A percentile compares a stretch with the other conserved stretches of the same genome.
Evolutionary conservation across 768 basidiomycete species (phyloP).

Genomic region (Suillus cothurnatus): DNA sequence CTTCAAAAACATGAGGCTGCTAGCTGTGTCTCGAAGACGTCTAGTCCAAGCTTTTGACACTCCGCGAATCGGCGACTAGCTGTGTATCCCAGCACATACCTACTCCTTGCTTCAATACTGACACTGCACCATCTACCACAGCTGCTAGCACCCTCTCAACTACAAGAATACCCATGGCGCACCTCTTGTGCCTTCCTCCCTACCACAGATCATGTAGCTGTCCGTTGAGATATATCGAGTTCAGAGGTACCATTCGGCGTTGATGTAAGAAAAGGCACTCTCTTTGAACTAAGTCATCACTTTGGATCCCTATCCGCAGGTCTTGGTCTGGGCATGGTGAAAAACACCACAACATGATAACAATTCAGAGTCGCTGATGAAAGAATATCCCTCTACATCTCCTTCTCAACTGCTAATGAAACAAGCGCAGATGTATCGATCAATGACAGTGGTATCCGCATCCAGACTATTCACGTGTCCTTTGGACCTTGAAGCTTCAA

Average conservation of each 20-base stretch:
- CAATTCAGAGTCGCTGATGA: conserved; percentile 30
- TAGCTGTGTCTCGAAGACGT: too few relatives aligned
- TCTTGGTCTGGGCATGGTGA: conserved; percentile 34
- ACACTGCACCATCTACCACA: too few relatives aligned
- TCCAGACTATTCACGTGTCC: conserved; percentile 18
- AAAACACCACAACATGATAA: conserved; percentile 23
- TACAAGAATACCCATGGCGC: conserved; percentile 75
- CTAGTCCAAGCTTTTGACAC: too few relatives aligned
- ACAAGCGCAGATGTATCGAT: conserved; percentile 15
- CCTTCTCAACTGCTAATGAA: conserved; percentile 24
- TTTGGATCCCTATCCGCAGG: conserved; percentile 40
- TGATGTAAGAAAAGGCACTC: conserved; percentile 52
- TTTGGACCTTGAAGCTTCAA: conserved; percentile 22
- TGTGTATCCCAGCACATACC: too few relatives aligned
- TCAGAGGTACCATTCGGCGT: conserved; percentile 72
- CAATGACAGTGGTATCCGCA: conserved; percentile 8
- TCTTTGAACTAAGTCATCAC: conserved; percentile 40
- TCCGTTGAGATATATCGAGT: conserved; percentile 62
- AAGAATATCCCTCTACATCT: conserved; percentile 26
- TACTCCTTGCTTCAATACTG: too few relatives aligned
- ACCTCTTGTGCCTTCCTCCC: conserved; percentile 74
- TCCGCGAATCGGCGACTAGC: too few relatives aligned
- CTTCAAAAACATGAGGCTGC: too few relatives aligned
- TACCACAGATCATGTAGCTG: conserved; percentile 42
- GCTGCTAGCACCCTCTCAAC: conserved; percentile 54